These are phyloP conservation scores for Fraxinus cuspidata DNA, from an alignment of 257 asterid genomes.

Conservation along the genomic window DNA sequence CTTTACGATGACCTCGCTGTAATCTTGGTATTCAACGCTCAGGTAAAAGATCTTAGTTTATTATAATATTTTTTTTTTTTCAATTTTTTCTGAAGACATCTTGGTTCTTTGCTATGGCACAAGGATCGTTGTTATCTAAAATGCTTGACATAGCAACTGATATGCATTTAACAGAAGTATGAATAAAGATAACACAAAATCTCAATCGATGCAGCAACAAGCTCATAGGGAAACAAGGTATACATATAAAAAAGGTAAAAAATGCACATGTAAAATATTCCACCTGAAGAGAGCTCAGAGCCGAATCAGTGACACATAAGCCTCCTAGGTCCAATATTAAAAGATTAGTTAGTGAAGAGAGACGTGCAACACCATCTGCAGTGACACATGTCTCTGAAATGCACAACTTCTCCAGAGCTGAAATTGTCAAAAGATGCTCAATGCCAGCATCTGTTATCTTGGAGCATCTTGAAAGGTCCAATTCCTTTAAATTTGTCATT, in stretches of 20 bases:
- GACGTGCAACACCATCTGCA: conserved; percentile 57
- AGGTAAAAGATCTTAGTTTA: not conserved
- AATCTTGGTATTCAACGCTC: conserved; percentile 6
- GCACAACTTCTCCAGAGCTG: conserved; percentile 70
- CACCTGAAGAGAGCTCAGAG: conserved; percentile 79
- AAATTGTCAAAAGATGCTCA: conserved; percentile 63
- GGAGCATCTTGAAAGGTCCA: conserved; percentile 82
- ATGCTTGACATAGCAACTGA: not conserved
- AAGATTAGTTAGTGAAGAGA: conserved; percentile 64
- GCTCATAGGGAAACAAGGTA: conserved; percentile 13
- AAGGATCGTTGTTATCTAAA: conserved; percentile 1
- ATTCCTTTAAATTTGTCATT: conserved; percentile 64
- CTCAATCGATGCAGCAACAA: conserved; percentile 19
- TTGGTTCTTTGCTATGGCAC: not conserved
- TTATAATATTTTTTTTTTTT: not conserved
- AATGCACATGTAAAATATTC: conserved; percentile 1
- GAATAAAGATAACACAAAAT: not conserved
- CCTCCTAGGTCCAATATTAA: conserved; percentile 80
- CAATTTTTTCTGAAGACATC: not conserved
- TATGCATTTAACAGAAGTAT: not conserved
- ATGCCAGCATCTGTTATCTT: conserved; percentile 81
- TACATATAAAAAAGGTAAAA: conserved; percentile 1
- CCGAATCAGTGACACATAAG: conserved; percentile 69
- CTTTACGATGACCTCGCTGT: not conserved
- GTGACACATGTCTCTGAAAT: conserved; percentile 85